Conservation (phyloP, 2,329 filamentous ascomycete genomes). For the Botrytis squamosa region DNA sequence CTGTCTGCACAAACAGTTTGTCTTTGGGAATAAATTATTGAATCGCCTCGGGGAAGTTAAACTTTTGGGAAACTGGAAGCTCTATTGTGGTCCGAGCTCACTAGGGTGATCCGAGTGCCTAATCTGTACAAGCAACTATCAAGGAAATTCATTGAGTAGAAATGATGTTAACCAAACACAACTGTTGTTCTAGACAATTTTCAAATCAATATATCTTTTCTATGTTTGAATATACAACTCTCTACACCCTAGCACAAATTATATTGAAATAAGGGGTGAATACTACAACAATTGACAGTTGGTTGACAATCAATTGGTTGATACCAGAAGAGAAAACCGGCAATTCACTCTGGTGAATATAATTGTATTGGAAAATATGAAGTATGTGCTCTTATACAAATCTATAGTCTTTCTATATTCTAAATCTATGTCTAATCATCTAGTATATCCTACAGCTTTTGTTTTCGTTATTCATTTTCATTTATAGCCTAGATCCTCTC, state of each 20-base stretch:
- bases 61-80: slow-evolving; percentile 8
- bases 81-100: slow-evolving; percentile 8
- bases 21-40: background rate
- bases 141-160: background rate
- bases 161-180: background rate
- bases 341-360: background rate
- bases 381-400: background rate
- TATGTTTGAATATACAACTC: background rate
- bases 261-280: background rate
- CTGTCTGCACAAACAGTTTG: slow-evolving; percentile 8
- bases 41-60: background rate
- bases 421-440: background rate
- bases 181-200: background rate
- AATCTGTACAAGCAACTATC: background rate
- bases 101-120: background rate
- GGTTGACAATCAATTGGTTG: background rate
- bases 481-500: background rate
- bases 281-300: background rate
- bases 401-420: background rate
- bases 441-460: background rate
- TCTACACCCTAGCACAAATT: too few relatives aligned
- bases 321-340: background rate
- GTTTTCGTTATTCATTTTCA: background rate
- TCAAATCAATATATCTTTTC: background rate
- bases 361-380: background rate